A percentile compares a stretch with the other conserved stretches of the same genome.
Conservation (phyloP, 2,329 filamentous ascomycete species). For the Knoxdaviesia proteae region DNA sequence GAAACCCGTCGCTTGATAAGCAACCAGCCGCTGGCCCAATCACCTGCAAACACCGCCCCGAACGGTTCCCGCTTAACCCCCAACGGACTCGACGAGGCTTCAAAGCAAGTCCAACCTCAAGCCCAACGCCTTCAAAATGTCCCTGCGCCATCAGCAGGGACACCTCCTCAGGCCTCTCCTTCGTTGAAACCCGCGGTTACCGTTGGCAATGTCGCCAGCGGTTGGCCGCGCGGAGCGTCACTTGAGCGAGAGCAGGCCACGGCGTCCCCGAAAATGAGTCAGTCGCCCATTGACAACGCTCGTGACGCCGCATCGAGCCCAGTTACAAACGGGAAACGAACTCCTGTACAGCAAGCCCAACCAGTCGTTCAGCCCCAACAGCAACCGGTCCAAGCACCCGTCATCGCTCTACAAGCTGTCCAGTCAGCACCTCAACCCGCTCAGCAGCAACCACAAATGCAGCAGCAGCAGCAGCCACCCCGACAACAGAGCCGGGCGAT, state of each 20-base stretch:
- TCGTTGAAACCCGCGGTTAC: slow-evolving; percentile 24
- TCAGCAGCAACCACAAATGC: slow-evolving; percentile 15
- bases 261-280: neutral
- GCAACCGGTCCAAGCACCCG: no score
- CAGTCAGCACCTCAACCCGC: slow-evolving; percentile 18
- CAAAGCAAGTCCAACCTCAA: neutral
- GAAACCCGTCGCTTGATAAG: slow-evolving; percentile 16
- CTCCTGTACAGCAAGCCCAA: slow-evolving; percentile 8
- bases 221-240: slow-evolving; percentile 27
- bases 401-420: no score
- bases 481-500: slow-evolving; percentile 18
- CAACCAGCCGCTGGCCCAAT: slow-evolving; percentile 20
- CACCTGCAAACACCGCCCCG: slow-evolving; percentile 2
- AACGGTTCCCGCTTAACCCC: slow-evolving; percentile 18
- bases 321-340: slow-evolving; percentile 38
- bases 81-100: no score
- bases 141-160: slow-evolving; percentile 19
- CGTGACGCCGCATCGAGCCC: slow-evolving; percentile 12
- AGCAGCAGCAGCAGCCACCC: slow-evolving; percentile 10
- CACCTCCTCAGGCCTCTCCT: slow-evolving; percentile 33
- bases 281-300: no score
- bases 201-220: slow-evolving; percentile 13
- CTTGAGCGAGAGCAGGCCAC: slow-evolving; percentile 17
- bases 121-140: slow-evolving; percentile 1
- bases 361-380: no score